Percentiles rank a stretch among this genome's conserved stretches.
These are phyloP conservation scores for Claviceps africana DNA, from an alignment of 2,329 filamentous ascomycete genomes.

Conservation along the genomic window DNA sequence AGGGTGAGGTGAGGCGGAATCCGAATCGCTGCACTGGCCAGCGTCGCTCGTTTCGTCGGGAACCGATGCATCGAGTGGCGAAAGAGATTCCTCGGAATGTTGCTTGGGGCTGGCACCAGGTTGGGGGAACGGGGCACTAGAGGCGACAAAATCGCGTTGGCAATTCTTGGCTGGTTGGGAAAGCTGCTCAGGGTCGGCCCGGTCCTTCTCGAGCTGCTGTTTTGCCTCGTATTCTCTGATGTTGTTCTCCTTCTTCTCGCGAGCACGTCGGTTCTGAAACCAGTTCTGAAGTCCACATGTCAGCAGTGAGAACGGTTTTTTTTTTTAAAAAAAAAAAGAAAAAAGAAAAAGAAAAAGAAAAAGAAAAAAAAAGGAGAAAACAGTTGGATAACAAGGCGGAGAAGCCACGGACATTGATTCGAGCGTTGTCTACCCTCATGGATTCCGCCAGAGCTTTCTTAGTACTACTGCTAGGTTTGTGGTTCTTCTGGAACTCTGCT, in stretches of 20 bases:
- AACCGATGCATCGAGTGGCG: slow-evolving; percentile 9
- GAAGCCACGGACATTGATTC: slow-evolving; percentile 41
- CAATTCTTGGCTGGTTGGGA: slow-evolving; percentile 17
- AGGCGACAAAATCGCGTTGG: slow-evolving; percentile 24
- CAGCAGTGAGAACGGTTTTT: neutral
- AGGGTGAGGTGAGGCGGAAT: slow-evolving; percentile 9
- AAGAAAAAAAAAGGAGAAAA: too few species aligned
- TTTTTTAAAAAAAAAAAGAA: too few species aligned
- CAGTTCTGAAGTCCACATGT: slow-evolving; percentile 36
- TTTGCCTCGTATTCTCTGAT: slow-evolving; percentile 27
- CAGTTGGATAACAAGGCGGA: neutral
- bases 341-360: too few species aligned
- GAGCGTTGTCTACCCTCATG: slow-evolving; percentile 47
- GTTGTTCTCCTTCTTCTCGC: slow-evolving; percentile 51
- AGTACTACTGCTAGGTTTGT: slow-evolving; percentile 47
- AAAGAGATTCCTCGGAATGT: slow-evolving; percentile 6
- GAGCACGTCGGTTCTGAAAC: slow-evolving; percentile 54
- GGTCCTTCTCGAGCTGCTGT: slow-evolving; percentile 23
- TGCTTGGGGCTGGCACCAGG: slow-evolving; percentile 10
- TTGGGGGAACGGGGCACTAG: slow-evolving; percentile 26
- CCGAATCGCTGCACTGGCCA: slow-evolving; percentile 14
- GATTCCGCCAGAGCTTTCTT: slow-evolving; percentile 48
- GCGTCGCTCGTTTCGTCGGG: slow-evolving; percentile 13
- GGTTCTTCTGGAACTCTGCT: slow-evolving; percentile 47
- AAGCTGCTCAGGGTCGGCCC: slow-evolving; percentile 11